Conservation (phyloP, 1,284 basidiomycete species). For the Ceratobasidium sp. region DNA sequence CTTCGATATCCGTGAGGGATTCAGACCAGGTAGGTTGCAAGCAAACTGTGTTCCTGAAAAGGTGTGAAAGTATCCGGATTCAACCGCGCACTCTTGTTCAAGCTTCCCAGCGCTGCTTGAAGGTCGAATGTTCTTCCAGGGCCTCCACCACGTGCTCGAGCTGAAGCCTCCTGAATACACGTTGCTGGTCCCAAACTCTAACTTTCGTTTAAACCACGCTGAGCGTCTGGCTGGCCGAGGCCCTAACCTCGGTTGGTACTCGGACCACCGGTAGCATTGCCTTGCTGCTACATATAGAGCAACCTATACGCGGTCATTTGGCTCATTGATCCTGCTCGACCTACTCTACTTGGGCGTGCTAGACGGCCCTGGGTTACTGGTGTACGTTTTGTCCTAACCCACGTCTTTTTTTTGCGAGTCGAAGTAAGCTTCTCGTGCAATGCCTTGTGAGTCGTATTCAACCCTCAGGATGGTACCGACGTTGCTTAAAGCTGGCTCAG, state of each 20-base stretch:
- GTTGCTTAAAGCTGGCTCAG: conserved; percentile 6
- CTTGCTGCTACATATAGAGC: conserved; percentile 19
- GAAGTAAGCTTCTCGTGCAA: neutral
- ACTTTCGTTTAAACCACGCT: neutral
- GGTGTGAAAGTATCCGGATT: neutral
- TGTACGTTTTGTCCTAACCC: neutral
- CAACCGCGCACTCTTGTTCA: neutral
- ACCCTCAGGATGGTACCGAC: neutral
- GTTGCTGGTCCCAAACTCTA: conserved; percentile 34
- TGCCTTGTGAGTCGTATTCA: conserved; percentile 8
- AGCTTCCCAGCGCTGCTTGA: neutral
- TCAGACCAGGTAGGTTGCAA: neutral
- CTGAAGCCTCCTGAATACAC: neutral
- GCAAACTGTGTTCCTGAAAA: neutral
- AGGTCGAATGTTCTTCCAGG: neutral
- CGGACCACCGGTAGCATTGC: conserved; percentile 25
- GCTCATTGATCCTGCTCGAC: neutral
- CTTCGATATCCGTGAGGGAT: neutral
- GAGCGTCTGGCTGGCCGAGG: conserved; percentile 24
- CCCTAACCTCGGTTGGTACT: conserved; percentile 16
- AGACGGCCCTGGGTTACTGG: neutral
- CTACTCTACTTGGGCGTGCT: neutral
- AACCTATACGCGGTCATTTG: neutral
- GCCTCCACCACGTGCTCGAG: conserved; percentile 9
- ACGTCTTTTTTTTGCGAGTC: neutral